Evolutionary conservation across 179 eudicot species (phyloP), one percentile per base, ranked within the genome.

Genomic region (Silene noctiflora): DNA sequence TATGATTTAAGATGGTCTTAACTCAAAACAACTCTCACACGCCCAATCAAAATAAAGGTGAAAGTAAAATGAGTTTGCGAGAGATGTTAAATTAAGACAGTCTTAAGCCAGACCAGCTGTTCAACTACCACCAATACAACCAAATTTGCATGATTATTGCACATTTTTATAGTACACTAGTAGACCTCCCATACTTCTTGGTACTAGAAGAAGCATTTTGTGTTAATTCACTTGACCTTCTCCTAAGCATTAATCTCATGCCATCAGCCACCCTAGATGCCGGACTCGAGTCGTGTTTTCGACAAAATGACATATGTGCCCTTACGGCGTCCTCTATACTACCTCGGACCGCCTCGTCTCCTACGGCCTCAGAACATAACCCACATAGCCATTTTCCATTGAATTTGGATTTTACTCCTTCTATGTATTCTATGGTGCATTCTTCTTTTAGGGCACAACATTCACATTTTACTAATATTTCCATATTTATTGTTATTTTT

Each of bases 401-500:
- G 68, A 89, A 91, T 20, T 91, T 85, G 1, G 84, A 75, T 78
- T 89, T 89, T 44, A 92, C 89, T 19, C 85, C 84, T 4, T 64
- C 83, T 16, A 91, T 92, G 82, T 91, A 92, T 21, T 91, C 91
- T 64, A 67, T 77, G 10, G 96, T 90, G 82, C 97, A 92, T 7
- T 92, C 97, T 69, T 92, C 97, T 77, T 82, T 89, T 77, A 92
- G 24, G n/a, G 93, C 93, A 78, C 97, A 92, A 12, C 97, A 92
- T 79, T 89, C 93, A 64, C 97, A 92, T 83, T 81, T 89, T 0
- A 75, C 96, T 69, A 81, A 12, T 1, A 84, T 86, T 20, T 90
- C 97, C 97, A 91, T 91, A 42, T 60, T 75, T 0, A 25, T 44
- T 61, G 44, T 79, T 27, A 22, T 55, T 16, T 71, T 27, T 51